phyloP scores from a whole-genome alignment of 83 land plant genomes.

The Thuja plicata region DNA sequence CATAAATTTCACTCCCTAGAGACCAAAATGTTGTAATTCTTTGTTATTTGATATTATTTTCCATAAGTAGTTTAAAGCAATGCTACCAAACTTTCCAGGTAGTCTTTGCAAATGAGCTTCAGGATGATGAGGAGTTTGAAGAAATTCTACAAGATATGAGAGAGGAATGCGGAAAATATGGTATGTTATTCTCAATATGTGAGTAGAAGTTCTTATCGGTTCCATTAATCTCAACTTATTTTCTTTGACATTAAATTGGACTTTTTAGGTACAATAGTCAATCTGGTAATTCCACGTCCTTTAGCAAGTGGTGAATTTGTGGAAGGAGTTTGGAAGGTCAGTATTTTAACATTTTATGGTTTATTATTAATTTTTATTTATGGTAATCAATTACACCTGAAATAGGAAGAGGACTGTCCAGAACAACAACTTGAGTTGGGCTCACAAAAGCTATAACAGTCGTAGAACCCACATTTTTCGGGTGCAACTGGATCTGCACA shows the following conservation, averaged over 20 bases:
- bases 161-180: slow-evolving; percentile 48
- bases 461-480: too few relatives aligned
- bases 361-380: not conserved
- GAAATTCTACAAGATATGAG: slow-evolving; percentile 46
- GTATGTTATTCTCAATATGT: slow-evolving; percentile 13
- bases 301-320: slow-evolving; percentile 28
- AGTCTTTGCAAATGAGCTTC: slow-evolving; percentile 45
- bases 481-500: too few relatives aligned
- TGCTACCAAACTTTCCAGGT: slow-evolving; percentile 26
- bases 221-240: not conserved
- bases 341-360: not conserved
- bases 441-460: too few relatives aligned
- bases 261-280: slow-evolving; percentile 26
- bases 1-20: not conserved
- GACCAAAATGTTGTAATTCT: not conserved
- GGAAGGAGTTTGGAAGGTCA: slow-evolving; percentile 51
- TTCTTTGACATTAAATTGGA: not conserved
- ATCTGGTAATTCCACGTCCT: slow-evolving; percentile 44
- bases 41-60: not conserved
- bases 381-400: slow-evolving; percentile 7
- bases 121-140: slow-evolving; percentile 40
- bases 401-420: too few relatives aligned
- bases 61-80: not conserved
- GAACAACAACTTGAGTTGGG: too few relatives aligned
- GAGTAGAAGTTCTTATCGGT: not conserved